Conservation (phyloP, 176 grass and related monocot species). For the Musa schizocarpa region DNA sequence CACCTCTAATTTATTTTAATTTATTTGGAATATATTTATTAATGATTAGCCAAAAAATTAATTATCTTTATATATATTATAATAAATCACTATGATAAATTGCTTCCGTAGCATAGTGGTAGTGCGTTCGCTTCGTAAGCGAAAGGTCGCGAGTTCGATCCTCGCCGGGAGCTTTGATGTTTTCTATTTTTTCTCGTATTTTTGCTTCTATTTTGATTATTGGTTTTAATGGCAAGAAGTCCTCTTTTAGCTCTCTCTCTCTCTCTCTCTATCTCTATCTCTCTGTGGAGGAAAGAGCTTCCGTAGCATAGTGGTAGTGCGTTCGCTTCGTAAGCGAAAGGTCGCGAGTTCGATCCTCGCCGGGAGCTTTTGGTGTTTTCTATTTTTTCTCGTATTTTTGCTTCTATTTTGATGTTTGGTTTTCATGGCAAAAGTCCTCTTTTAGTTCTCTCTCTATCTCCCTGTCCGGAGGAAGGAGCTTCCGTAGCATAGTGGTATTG, state of each 20-base stretch:
- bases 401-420: no score
- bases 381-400: not conserved
- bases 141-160: conserved; percentile 97
- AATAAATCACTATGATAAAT: no score
- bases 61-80: no score
- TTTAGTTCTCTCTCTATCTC: no score
- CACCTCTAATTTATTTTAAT: no score
- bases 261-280: no score
- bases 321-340: conserved; percentile 99
- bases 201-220: not conserved
- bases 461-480: not conserved
- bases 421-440: no score
- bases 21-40: no score
- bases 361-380: conserved; percentile 35
- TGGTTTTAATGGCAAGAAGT: no score
- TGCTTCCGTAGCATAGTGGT: conserved; percentile 84
- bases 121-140: conserved; percentile 89
- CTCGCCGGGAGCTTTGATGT: conserved; percentile 50
- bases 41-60: no score
- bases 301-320: conserved; percentile 96
- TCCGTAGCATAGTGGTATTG: conserved; percentile 93
- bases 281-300: conserved; percentile 4
- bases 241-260: no score
- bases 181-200: not conserved
- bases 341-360: conserved; percentile 96